phyloP scores from a whole-genome alignment of 1,284 basidiomycete species.

The Gomphus sp. region DNA sequence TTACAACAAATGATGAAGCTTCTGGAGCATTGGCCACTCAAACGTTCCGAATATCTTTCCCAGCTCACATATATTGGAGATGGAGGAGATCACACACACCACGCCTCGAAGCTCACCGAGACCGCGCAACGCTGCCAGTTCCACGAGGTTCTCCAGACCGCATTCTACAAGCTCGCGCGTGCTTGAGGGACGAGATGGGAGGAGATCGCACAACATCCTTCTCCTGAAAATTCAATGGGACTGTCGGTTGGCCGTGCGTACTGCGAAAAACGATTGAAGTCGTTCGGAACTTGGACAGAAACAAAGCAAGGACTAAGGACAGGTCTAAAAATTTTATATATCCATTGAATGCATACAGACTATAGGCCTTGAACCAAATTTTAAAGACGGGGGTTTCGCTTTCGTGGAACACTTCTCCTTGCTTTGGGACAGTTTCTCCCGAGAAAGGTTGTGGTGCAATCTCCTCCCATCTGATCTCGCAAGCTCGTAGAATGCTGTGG shows the following conservation, averaged over 20 bases:
- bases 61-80: background rate
- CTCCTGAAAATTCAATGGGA: background rate
- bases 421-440: too few species aligned
- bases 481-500: background rate
- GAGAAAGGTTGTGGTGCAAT: background rate
- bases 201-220: background rate
- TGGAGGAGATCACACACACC: background rate
- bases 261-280: background rate
- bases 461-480: background rate
- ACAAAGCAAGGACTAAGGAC: too few species aligned
- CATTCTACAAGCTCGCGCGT: background rate
- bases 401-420: too few species aligned
- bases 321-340: too few species aligned
- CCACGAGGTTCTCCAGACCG: background rate
- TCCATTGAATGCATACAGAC: too few species aligned
- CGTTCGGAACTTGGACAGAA: too few species aligned
- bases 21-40: background rate
- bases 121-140: background rate
- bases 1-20: background rate
- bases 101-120: slow-evolving; percentile 1
- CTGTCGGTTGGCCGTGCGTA: background rate
- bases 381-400: too few species aligned
- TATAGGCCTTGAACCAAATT: too few species aligned
- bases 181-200: background rate
- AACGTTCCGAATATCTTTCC: background rate